A percentile compares a stretch with the other conserved stretches of the same genome.
Conservation (phyloP, 2,329 filamentous ascomycete genomes). For the Erysiphe pulchra region DNA sequence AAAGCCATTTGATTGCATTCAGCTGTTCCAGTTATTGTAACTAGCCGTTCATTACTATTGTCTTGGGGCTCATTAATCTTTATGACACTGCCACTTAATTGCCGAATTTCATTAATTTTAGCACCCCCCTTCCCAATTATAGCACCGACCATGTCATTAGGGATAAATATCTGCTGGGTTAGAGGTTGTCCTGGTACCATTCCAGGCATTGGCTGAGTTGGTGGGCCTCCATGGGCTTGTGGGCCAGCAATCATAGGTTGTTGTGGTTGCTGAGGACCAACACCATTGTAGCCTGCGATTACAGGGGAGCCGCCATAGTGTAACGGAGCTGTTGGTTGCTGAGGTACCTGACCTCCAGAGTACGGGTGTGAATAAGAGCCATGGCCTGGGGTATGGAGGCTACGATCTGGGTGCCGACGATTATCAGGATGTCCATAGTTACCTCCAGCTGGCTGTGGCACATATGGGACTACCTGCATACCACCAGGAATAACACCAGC, state of each 20-base stretch:
- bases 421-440: slow-evolving; percentile 81
- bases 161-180: slow-evolving; percentile 97
- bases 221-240: slow-evolving; percentile 40
- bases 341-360: slow-evolving; percentile 21
- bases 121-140: slow-evolving; percentile 97
- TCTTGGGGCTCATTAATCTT: slow-evolving; percentile 99
- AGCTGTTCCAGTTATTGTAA: slow-evolving; percentile 91
- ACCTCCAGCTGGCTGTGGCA: slow-evolving; percentile 74
- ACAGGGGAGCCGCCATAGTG: slow-evolving; percentile 41
- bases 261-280: slow-evolving; percentile 54
- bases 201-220: slow-evolving; percentile 49
- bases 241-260: slow-evolving; percentile 30
- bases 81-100: slow-evolving; percentile 91
- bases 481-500: slow-evolving; percentile 85
- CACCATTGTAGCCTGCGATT: slow-evolving; percentile 49
- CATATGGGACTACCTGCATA: slow-evolving; percentile 98
- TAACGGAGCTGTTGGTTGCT: slow-evolving; percentile 34
- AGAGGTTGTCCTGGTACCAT: slow-evolving; percentile 59
- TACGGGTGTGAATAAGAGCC: slow-evolving; percentile 37
- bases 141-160: slow-evolving; percentile 97
- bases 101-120: slow-evolving; percentile 98
- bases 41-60: slow-evolving; percentile 91
- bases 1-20: slow-evolving; percentile 99
- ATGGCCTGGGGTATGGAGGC: slow-evolving; percentile 52
- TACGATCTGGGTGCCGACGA: slow-evolving; percentile 50